Evolutionary conservation across 345 rosid species (phyloP).

Genomic region (Triadica sebifera): DNA sequence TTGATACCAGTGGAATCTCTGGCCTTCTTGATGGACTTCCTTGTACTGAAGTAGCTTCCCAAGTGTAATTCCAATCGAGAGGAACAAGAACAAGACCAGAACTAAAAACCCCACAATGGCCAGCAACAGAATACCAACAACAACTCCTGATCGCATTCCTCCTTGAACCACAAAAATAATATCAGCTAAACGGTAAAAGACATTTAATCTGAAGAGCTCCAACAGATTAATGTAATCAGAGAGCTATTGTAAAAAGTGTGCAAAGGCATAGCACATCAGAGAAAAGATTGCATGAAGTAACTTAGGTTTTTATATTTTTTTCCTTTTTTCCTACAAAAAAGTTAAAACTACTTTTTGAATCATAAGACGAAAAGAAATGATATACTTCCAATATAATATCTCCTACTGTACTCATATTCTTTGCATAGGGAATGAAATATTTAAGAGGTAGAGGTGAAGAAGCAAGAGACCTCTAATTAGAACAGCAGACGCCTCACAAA

Average conservation of each 20-base stretch:
- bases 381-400: neutral
- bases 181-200: slow-evolving; percentile 3
- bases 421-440: neutral
- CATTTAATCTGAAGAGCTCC: neutral
- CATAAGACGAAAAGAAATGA: neutral
- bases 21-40: slow-evolving; percentile 89
- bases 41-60: slow-evolving; percentile 91
- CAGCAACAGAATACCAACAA: slow-evolving; percentile 60
- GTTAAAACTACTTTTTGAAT: neutral
- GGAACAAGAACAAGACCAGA: slow-evolving; percentile 63
- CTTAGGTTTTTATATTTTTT: neutral
- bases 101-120: slow-evolving; percentile 47
- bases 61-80: slow-evolving; percentile 74
- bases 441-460: neutral
- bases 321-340: neutral
- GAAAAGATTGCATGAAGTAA: neutral
- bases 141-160: slow-evolving; percentile 42
- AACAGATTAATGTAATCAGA: neutral
- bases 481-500: slow-evolving; percentile 64
- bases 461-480: slow-evolving; percentile 53
- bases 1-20: slow-evolving; percentile 81
- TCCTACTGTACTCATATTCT: neutral
- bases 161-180: slow-evolving; percentile 38
- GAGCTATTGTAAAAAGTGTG: neutral
- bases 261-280: neutral